Base-by-base conservation (phyloP, 176 grass and related monocot genomes). In the Eremochloa ophiuroides region DNA sequence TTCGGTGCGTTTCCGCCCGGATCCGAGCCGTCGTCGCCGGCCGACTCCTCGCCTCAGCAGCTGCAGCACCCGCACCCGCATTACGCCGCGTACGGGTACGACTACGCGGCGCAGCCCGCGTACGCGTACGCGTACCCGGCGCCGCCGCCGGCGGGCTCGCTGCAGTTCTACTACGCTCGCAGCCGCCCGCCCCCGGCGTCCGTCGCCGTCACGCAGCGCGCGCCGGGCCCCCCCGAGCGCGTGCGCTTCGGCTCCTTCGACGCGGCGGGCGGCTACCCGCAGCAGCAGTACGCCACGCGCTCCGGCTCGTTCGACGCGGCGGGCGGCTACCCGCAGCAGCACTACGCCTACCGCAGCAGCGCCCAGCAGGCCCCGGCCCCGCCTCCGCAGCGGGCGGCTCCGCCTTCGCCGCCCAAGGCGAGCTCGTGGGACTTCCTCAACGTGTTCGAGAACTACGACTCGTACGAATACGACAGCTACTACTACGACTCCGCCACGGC, bases 341-440 rank as follows among this genome's bases (percentile, higher is more conserved):
- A 91, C 8, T 81, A 85, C 64, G 51, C 83, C 6, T 82, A 86
- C n/a, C n/a, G n/a, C n/a, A n/a, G n/a, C 73, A 86, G 84, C 39
- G 69, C 43, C 14, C 73, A 62, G 37, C 40, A 7, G 41, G 44
- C 28, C 14, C 69, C 68, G 17, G 81, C 33, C 16, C 26, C 68
- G 17, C 81, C 56, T 22, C 26, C 84, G 29, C 73, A 41, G 43
- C 48, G 60, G 48, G 4, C 72, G 14, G 77, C 79, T 20, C 92
- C 90, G 6, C 90, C 85, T 20, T 91, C 96, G 30, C 96, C 91
- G 27, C 96, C 91, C 0, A 88, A 83, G 75, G 85, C 88, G 10
- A 90, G 68, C 75, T 82, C 96, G 35, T 99, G 96, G 96, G 93
- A 95, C 71, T 93, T 95, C 68, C 33, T 99, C 4, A 93, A 99